Evolutionary conservation across 2,329 filamentous ascomycete genomes (phyloP).

Genomic region (Penicillium sp.): DNA sequence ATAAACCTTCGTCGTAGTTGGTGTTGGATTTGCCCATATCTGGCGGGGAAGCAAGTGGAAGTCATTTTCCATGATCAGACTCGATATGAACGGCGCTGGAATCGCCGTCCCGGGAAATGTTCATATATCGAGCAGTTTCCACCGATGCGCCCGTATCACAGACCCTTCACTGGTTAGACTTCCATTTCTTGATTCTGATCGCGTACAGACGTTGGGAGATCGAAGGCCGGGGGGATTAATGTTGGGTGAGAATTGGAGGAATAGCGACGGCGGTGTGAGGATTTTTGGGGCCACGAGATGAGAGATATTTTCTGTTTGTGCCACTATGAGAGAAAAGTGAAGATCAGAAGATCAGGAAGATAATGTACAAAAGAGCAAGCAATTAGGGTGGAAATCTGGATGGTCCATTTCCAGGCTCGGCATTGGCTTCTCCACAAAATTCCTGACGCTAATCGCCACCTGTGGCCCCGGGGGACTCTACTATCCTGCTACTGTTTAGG

Average conservation of each 20-base stretch:
- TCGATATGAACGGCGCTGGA: slow-evolving; percentile 9
- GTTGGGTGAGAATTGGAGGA: neutral
- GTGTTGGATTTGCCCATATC: slow-evolving; percentile 41
- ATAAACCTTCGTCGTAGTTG: slow-evolving; percentile 36
- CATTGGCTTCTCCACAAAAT: slow-evolving; percentile 11
- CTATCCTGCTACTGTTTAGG: neutral
- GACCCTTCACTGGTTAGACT: slow-evolving; percentile 2
- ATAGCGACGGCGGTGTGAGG: neutral
- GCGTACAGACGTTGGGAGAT: slow-evolving; percentile 7
- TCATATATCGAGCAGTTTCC: slow-evolving; percentile 12
- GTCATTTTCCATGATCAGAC: slow-evolving; percentile 34
- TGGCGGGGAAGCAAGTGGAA: slow-evolving; percentile 37
- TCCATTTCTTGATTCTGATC: slow-evolving; percentile 16
- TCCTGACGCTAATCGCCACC: neutral
- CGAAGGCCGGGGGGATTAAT: slow-evolving; percentile 2
- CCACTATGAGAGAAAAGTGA: neutral
- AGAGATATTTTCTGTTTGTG: neutral
- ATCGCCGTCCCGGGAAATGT: slow-evolving; percentile 11
- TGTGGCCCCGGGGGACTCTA: too few relatives aligned
- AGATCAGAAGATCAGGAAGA: neutral
- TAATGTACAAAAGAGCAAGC: neutral
- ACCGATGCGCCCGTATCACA: slow-evolving; percentile 3
- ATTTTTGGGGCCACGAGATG: neutral
- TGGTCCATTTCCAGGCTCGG: slow-evolving; percentile 17
- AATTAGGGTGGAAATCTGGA: slow-evolving; percentile 16